phyloP scores from a whole-genome alignment of 2,329 filamentous ascomycete genomes.

The Colletotrichum tropicale region DNA sequence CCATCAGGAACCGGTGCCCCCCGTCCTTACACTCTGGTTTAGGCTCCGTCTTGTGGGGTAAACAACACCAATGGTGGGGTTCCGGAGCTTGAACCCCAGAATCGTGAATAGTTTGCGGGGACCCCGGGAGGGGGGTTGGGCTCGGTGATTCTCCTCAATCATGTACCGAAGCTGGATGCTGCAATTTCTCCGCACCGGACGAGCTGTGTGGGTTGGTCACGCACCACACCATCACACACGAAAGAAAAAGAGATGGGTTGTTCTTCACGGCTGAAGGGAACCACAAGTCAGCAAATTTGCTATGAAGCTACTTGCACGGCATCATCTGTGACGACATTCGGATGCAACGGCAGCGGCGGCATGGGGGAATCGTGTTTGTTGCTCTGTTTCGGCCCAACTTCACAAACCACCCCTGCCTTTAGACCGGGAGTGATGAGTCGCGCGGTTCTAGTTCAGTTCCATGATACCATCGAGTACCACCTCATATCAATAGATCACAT shows the following conservation, averaged over 20 bases:
- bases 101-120: neutral
- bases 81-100: neutral
- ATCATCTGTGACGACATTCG: neutral
- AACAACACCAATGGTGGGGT: neutral
- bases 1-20: neutral
- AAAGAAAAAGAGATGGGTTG: neutral
- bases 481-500: neutral
- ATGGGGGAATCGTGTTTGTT: neutral
- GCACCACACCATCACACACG: neutral
- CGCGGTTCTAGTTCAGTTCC: neutral
- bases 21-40: neutral
- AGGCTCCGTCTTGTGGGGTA: neutral
- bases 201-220: neutral
- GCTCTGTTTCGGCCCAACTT: neutral
- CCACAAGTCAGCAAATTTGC: neutral
- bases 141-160: slow-evolving; percentile 14
- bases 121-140: neutral
- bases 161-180: neutral
- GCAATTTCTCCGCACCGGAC: slow-evolving; percentile 8
- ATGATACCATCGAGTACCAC: neutral
- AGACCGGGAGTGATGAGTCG: neutral
- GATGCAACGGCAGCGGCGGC: neutral
- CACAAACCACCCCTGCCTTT: neutral
- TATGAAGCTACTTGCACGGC: neutral
- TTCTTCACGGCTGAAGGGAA: neutral